Evolutionary conservation across 1,284 basidiomycete species (phyloP), one percentile per base, ranked within the genome.

Genomic region (Tylopilus sp.): DNA sequence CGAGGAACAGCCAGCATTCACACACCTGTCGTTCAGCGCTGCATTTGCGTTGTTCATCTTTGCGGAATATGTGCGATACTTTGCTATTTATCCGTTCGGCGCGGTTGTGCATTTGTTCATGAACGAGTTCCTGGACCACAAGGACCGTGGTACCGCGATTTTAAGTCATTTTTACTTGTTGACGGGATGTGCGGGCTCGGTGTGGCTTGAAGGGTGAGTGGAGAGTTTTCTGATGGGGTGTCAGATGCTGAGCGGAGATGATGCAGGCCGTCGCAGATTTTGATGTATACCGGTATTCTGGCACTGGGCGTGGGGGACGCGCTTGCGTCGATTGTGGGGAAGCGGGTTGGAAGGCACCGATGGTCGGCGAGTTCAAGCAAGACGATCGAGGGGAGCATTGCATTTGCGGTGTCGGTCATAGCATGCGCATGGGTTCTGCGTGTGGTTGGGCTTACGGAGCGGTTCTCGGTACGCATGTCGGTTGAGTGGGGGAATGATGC

Each of bases 151-250:
- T 6, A 97, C 96, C 9, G 97, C 95, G 11, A 97, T 99, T 59
- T 70, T 99, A 54, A 94, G 91, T 62, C 97, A 99, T 69, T 98
- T 99, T 63, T 99, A 98, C 73, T 74, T 99, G 40, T 73, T 99
- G 46, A 93, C 92, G 0, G 97, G 97, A 1, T 98, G 95, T 69
- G 94, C 96, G 3, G 85, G 86, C 6, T 87, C 90, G 18, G 66
- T 99, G 21, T 99, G 97, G 97, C 78, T 99, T 46, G 97, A 99
- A 73, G 90, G 90, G 84, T 89, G 60, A 63, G 87, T 77, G 43
- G 31, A 13, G 13, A 44, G 44, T 25, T 40, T 10, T 30, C 13
- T 35, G 21, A n/a, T n/a, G n/a, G 42, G 15, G 44, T 39, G 25
- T 13, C 4, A 19, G 33, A 37, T 25, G 26, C 51, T 61, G 50